These are phyloP conservation scores for Dichotomocladium elegans DNA, from an alignment of 371 early-diverging fungal genomes.

Conservation along the genomic window DNA sequence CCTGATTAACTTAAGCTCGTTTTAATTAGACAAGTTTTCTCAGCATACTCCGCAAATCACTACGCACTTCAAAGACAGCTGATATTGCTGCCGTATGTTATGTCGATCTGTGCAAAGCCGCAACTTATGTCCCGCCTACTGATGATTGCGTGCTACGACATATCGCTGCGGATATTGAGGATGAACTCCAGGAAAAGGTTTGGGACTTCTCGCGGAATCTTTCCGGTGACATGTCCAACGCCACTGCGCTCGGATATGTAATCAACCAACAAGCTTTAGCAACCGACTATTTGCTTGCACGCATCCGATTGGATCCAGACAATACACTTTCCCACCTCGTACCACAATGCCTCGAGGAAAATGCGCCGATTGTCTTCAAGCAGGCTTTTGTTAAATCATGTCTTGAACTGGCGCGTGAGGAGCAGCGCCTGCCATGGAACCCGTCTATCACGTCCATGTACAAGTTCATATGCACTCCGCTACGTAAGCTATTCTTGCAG, in stretches of 20 bases:
- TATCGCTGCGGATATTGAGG: conserved; percentile 70
- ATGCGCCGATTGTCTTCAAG: conserved; percentile 60
- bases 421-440: conserved; percentile 66
- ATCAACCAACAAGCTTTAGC: conserved; percentile 53
- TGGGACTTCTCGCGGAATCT: conserved; percentile 58
- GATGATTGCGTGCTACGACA: conserved; percentile 62
- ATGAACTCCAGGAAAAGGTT: conserved; percentile 68
- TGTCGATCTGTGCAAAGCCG: conserved; percentile 77
- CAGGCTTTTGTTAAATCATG: conserved; percentile 73
- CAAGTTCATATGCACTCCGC: conserved; percentile 55
- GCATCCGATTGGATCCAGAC: conserved; percentile 66
- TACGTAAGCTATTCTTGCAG: conserved; percentile 65
- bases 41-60: conserved; percentile 58
- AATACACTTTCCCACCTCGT: conserved; percentile 57
- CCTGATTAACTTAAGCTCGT: no score
- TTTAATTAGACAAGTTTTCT: conserved; percentile 56
- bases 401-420: conserved; percentile 68
- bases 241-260: conserved; percentile 31
- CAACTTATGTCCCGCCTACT: conserved; percentile 63
- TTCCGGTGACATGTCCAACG: conserved; percentile 34
- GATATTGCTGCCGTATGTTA: conserved; percentile 75
- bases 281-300: conserved; percentile 68
- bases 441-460: conserved; percentile 64
- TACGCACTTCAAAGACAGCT: conserved; percentile 53
- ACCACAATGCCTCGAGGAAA: conserved; percentile 62